Base-by-base conservation (phyloP, 306 rosid genomes). In the Canavalia gladiata region DNA sequence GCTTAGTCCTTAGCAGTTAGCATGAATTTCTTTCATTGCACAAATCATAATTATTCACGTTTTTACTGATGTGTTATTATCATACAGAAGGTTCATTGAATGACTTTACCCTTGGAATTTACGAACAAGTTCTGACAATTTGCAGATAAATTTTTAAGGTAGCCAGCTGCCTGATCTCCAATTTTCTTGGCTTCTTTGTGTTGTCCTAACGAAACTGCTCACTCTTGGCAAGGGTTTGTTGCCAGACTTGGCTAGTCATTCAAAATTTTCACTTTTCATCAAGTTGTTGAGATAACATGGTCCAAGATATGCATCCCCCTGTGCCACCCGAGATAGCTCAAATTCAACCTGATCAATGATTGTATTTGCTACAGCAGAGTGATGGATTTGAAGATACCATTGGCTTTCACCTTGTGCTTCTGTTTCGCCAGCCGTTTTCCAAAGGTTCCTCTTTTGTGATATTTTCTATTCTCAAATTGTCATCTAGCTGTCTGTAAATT, bases 151-250 rank as follows among this genome's bases (percentile, higher is more conserved):
- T 5, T 41, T 80, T 37, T 9, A 10, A 18, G 25, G 25, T 18
- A 18, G 60, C 30, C 84, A 58, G 64, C 87, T 56, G 30, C 47
- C 64, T 64, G 79, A 64, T 8, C 42, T 54, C 54, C 77, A 55
- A 31, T 30, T 52, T 68, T 75, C 31, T n/a, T 66, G 74, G 41
- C 62, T 59, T 75, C 41, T 68, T 65, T 65, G 12, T 65, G 74
- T 74, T 60, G 55, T 58, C 63, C 2, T 8, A 35, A 43, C 68
- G 68, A 78, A 78, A 55, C 67, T 39, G 8, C 64, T n/a, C 6
- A 42, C 82, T 31, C 65, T 31, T 70, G 79, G 79, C 70, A 37
- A 70, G 79, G 5, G 45, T 63, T 41, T 51, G 67, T 31, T 57
- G 31, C 3, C 70, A 64, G 31, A 37, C 49, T 64, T 64, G 31